These are phyloP conservation scores for Rubia balearica DNA, from an alignment of 305 asterid species.

Conservation along the genomic window DNA sequence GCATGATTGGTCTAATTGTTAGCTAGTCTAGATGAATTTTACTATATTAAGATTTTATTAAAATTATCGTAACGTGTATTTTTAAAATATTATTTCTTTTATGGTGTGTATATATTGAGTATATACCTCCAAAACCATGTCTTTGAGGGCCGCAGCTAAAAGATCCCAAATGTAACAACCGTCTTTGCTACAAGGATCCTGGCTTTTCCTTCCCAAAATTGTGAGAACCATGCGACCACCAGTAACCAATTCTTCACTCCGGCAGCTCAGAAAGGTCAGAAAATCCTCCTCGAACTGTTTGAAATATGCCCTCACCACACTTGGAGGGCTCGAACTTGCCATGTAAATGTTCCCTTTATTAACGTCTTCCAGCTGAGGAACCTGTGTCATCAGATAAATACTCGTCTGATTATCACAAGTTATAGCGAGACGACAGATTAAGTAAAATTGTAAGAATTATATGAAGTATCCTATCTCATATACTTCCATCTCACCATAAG, in stretches of 20 bases:
- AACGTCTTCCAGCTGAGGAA: constrained; percentile 37
- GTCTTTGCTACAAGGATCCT: constrained; percentile 40
- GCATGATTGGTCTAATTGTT: too few relatives aligned
- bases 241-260: constrained; percentile 40
- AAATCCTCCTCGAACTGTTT: constrained; percentile 51
- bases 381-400: constrained; percentile 20
- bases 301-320: constrained; percentile 45
- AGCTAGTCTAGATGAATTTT: too few relatives aligned
- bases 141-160: constrained; percentile 37
- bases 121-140: constrained; percentile 42
- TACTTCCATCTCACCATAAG: too few relatives aligned
- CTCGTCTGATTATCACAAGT: too few relatives aligned
- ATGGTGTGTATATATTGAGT: neutral
- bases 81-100: too few relatives aligned
- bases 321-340: constrained; percentile 31
- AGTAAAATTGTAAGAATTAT: too few relatives aligned
- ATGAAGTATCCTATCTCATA: too few relatives aligned
- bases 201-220: constrained; percentile 45
- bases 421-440: too few relatives aligned
- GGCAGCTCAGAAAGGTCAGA: constrained; percentile 34
- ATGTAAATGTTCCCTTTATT: constrained; percentile 45
- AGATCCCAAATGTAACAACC: constrained; percentile 58
- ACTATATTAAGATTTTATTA: too few relatives aligned
- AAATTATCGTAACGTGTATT: too few relatives aligned
- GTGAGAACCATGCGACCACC: constrained; percentile 69